These are phyloP conservation scores for Tolypocladium inflatum DNA, from an alignment of 2,329 filamentous ascomycete species.

Conservation along the genomic window DNA sequence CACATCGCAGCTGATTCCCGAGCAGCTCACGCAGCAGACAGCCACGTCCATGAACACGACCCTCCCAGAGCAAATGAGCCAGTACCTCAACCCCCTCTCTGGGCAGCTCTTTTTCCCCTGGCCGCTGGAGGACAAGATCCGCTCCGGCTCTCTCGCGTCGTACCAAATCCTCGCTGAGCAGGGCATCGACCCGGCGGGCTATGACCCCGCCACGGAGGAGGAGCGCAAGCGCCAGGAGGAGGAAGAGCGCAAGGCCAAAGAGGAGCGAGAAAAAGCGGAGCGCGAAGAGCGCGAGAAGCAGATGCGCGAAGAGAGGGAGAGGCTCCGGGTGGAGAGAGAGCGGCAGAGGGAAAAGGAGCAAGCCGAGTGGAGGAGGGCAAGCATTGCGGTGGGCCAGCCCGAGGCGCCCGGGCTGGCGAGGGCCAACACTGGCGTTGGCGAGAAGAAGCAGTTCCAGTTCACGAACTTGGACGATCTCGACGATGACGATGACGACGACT, in stretches of 20 bases:
- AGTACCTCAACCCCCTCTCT: slow-evolving; percentile 45
- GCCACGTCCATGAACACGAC: slow-evolving; percentile 23
- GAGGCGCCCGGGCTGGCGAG: slow-evolving; percentile 15
- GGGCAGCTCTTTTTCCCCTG: slow-evolving; percentile 63
- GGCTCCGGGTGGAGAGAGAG: slow-evolving; percentile 30
- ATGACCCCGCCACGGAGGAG: slow-evolving; percentile 47
- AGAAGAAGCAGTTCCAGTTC: slow-evolving; percentile 48
- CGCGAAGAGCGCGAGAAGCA: slow-evolving; percentile 35
- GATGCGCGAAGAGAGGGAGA: slow-evolving; percentile 28
- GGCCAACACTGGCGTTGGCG: slow-evolving; percentile 16
- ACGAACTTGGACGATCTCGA: slow-evolving; percentile 43
- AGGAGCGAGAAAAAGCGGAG: slow-evolving; percentile 37
- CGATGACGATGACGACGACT: slow-evolving; percentile 30
- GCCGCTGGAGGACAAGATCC: slow-evolving; percentile 63
- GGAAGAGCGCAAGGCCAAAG: slow-evolving; percentile 35
- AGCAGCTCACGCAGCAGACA: slow-evolving; percentile 23
- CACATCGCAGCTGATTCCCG: slow-evolving; percentile 15
- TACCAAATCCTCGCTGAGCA: slow-evolving; percentile 53
- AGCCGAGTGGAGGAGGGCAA: slow-evolving; percentile 30
- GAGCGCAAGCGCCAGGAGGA: slow-evolving; percentile 40
- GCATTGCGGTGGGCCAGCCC: slow-evolving; percentile 16
- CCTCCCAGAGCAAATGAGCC: slow-evolving; percentile 38
- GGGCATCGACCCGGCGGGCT: slow-evolving; percentile 51
- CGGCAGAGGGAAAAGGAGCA: slow-evolving; percentile 31
- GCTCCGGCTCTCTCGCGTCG: slow-evolving; percentile 55